These are phyloP conservation scores for Phylloporus scabripes DNA, from an alignment of 768 basidiomycete genomes.

Conservation along the genomic window DNA sequence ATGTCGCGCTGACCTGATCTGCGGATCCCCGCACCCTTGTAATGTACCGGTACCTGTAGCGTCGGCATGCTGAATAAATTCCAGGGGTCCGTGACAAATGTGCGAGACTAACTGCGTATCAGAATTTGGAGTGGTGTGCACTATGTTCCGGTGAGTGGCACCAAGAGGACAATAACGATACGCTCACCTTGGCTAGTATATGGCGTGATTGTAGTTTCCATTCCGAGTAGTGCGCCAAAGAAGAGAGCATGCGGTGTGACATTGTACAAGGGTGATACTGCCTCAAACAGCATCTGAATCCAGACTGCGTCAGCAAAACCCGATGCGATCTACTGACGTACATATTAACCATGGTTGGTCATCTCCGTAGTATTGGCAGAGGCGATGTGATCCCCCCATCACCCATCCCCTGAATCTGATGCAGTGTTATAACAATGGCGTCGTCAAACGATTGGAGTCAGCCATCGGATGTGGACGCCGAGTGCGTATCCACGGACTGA, in stretches of 20 bases:
- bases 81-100: background rate
- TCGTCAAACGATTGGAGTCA: background rate
- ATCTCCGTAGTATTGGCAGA: background rate
- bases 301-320: background rate
- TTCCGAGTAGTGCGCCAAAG: constrained; percentile 3
- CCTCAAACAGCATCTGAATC: constrained; percentile 6
- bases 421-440: background rate
- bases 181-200: constrained; percentile 16
- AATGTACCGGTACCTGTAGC: background rate
- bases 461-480: background rate
- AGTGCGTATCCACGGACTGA: background rate
- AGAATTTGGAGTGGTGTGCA: background rate
- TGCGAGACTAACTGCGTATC: constrained; percentile 6
- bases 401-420: background rate
- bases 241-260: background rate
- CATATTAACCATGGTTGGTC: background rate
- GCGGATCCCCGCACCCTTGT: background rate
- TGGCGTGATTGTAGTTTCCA: constrained; percentile 10
- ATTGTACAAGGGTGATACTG: constrained; percentile 5
- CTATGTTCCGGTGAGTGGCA: constrained; percentile 9
- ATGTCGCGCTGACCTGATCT: background rate
- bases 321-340: constrained; percentile 1
- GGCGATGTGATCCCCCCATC: background rate
- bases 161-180: constrained; percentile 13
- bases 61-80: constrained; percentile 11